Evolutionary conservation across 768 basidiomycete species (phyloP).

Genomic region (Exsudoporus frostii): DNA sequence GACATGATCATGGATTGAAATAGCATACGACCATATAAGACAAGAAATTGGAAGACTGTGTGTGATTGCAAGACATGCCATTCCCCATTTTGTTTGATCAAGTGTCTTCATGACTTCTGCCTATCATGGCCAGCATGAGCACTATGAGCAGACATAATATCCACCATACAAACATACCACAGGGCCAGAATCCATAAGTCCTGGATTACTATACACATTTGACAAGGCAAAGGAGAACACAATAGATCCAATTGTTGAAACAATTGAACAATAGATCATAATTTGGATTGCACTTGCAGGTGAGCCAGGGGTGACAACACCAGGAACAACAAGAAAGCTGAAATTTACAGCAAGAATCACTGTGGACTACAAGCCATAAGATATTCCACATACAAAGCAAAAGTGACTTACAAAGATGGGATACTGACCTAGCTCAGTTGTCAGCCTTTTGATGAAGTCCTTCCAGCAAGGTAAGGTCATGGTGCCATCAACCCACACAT

Average conservation of each 20-base stretch:
- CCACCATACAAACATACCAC: slow-evolving; percentile 8
- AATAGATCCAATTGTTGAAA: slow-evolving; percentile 11
- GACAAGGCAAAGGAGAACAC: slow-evolving; percentile 9
- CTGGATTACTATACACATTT: slow-evolving; percentile 11
- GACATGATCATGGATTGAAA: background rate
- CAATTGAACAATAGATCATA: slow-evolving; percentile 14
- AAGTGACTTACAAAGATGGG: slow-evolving; percentile 8
- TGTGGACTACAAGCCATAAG: slow-evolving; percentile 7
- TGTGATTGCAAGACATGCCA: slow-evolving; percentile 9
- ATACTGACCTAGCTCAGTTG: slow-evolving; percentile 5
- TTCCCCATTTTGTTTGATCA: background rate
- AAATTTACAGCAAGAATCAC: slow-evolving; percentile 18
- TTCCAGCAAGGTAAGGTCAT: slow-evolving; percentile 13
- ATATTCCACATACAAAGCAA: background rate
- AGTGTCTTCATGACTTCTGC: background rate
- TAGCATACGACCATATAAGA: slow-evolving; percentile 17
- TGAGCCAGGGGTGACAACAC: background rate
- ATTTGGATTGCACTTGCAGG: background rate
- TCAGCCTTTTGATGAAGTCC: slow-evolving; percentile 8
- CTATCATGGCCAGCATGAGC: background rate
- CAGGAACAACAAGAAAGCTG: slow-evolving; percentile 16
- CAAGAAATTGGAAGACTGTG: slow-evolving; percentile 12
- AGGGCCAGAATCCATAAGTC: background rate
- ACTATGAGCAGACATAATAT: too few species aligned
- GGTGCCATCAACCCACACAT: slow-evolving; percentile 9